Evolutionary conservation across 2,329 filamentous ascomycete species (phyloP).

Genomic region (Amauroascus niger): DNA sequence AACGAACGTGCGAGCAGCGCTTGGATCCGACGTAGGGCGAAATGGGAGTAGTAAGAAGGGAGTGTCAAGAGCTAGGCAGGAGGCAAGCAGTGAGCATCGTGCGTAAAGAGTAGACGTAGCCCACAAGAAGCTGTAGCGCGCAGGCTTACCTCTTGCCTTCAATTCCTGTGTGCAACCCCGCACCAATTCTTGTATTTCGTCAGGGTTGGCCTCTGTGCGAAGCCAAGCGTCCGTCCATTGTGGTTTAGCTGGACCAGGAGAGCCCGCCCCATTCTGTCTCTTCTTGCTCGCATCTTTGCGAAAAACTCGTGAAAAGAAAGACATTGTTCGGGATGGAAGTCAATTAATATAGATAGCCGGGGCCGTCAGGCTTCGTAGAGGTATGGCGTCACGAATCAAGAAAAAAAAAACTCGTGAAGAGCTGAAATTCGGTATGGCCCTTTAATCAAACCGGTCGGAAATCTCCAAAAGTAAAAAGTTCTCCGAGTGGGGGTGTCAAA

Average conservation of each 20-base stretch:
- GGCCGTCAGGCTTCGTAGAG: background rate
- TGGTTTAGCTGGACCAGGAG: slow-evolving; percentile 56
- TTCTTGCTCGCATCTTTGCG: slow-evolving; percentile 60
- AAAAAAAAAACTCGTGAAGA: background rate
- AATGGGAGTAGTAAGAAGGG: slow-evolving; percentile 93
- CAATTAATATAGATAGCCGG: background rate
- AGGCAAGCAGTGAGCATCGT: slow-evolving; percentile 22
- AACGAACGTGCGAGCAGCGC: slow-evolving; percentile 82
- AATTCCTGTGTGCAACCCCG: slow-evolving; percentile 79
- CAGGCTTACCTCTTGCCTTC: slow-evolving; percentile 73
- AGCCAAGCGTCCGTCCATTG: slow-evolving; percentile 83
- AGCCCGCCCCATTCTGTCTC: slow-evolving; percentile 42
- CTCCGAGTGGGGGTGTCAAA: background rate
- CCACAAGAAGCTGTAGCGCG: slow-evolving; percentile 14
- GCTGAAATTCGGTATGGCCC: background rate
- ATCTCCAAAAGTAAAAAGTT: background rate
- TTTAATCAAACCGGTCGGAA: background rate
- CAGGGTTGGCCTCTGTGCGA: slow-evolving; percentile 69
- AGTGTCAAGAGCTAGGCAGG: slow-evolving; percentile 62
- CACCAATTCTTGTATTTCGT: slow-evolving; percentile 83
- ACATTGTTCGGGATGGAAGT: slow-evolving; percentile 33
- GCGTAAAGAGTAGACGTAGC: slow-evolving; percentile 12
- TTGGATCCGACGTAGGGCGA: slow-evolving; percentile 83
- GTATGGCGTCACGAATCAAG: background rate
- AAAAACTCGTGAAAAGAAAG: slow-evolving; percentile 54